phyloP scores from a whole-genome alignment of 2,329 filamentous ascomycete genomes.

The Coniochaeta ligniaria region DNA sequence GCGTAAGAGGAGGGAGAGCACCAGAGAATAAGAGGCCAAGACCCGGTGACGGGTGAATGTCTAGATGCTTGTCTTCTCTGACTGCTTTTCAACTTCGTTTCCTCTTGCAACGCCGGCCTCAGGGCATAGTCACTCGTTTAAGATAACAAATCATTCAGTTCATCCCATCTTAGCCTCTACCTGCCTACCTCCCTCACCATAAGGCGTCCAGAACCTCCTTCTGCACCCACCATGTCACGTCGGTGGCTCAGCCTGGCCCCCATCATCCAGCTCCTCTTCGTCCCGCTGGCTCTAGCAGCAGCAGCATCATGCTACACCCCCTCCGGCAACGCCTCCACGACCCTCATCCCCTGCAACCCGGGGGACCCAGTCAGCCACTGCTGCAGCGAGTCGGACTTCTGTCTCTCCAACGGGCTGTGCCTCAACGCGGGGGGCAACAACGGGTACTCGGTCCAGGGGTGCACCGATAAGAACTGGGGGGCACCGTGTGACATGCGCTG shows the following conservation, averaged over 20 bases:
- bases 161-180: too few species aligned
- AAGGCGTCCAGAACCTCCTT: too few species aligned
- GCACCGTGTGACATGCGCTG: conserved; percentile 17
- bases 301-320: conserved; percentile 12
- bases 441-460: conserved; percentile 20
- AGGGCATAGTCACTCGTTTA: not conserved
- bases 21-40: too few species aligned
- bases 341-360: conserved; percentile 13
- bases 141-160: not conserved
- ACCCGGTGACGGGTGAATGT: too few species aligned
- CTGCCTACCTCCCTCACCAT: too few species aligned
- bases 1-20: too few species aligned
- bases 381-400: too few species aligned
- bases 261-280: not conserved
- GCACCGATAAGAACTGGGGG: conserved; percentile 18
- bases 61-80: too few species aligned
- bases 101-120: not conserved
- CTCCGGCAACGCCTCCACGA: conserved; percentile 7
- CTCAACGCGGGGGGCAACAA: conserved; percentile 17
- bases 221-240: too few species aligned
- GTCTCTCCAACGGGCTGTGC: too few species aligned
- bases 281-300: not conserved
- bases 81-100: too few species aligned
- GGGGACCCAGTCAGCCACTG: conserved; percentile 13
- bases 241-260: too few species aligned